Evolutionary conservation across 805 yeast species (phyloP), one percentile per base, ranked within the genome.

Genomic region (Zygotorulaspora sp.): DNA sequence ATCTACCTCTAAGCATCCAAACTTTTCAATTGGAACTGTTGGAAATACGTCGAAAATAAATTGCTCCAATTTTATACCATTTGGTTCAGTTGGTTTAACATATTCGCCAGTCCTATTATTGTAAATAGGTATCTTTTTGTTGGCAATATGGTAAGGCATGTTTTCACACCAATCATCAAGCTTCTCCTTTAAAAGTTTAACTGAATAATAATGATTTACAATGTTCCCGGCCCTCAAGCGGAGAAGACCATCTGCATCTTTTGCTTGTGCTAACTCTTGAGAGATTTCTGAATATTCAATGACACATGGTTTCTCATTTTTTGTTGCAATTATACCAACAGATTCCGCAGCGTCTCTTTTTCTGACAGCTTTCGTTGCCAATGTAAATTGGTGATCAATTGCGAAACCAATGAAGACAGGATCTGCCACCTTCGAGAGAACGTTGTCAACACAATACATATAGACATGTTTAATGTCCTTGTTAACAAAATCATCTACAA

Each of bases 1-100:
- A 25, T 76, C 83, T 15, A 92, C 98, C 66, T 92, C 98, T 41
- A 92, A 71, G 58, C 94, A 85, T 1, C 96, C 98, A 61, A 92
- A 92, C 53, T 75, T 76, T 11, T 61, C 57, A 45, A 89, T 57
- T 9, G 75, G 72, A 23, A 92, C 81, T 20, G 79, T 74, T 34
- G 89, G 89, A 65, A 92, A 92, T 16, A 92, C 95, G 58, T 92
- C 99, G 66, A 92, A 92, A 40, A 92, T 95, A 54, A 92, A 92
- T 61, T 90, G 97, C 62, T 92, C 99, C 56, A 92, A 71, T 61
- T 92, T 92, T 57, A 90, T 80, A 29, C 97, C 98, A 61, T 92
- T 92, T 32, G 90, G 85, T 40, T 68, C 74, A 1, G 68, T 50
- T n/a, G 97, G 96, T 50, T 74, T 77, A 19, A 67, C 53, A 26